Conservation (phyloP, 1,284 basidiomycete genomes). For the Exobasidium rhododendri region DNA sequence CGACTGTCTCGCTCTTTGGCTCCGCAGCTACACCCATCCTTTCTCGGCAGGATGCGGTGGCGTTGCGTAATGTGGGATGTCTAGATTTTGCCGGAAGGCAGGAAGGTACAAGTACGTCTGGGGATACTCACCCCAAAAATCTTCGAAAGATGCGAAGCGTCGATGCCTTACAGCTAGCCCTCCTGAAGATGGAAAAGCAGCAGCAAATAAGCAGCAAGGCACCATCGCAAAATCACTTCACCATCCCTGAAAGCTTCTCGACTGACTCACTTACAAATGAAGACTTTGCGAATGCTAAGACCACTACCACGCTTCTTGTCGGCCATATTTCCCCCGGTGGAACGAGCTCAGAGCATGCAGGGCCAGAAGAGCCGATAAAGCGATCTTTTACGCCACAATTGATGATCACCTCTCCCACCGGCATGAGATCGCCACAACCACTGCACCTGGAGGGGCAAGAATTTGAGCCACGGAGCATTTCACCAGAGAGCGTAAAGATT, state of each 20-base stretch:
- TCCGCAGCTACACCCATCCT: background rate
- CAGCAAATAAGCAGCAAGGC: background rate
- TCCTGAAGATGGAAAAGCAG: background rate
- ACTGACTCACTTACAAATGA: conserved; percentile 5
- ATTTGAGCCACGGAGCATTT: conserved; percentile 10
- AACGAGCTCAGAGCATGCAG: background rate
- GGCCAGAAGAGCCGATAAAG: background rate
- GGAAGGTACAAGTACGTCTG: background rate
- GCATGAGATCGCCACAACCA: background rate
- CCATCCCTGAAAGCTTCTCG: conserved; percentile 4
- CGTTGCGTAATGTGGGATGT: conserved; percentile 3
- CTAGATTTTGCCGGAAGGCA: conserved; percentile 6
- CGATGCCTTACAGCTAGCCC: conserved; percentile 3
- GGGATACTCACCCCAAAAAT: background rate
- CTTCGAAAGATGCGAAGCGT: conserved; percentile 12
- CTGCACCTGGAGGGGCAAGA: conserved; percentile 6
- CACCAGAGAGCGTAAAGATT: background rate
- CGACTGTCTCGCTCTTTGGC: background rate
- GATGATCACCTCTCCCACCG: conserved; percentile 10
- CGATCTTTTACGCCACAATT: background rate
- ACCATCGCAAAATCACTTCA: background rate
- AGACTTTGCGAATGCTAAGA: conserved; percentile 3
- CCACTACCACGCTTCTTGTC: background rate
- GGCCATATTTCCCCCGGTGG: background rate
- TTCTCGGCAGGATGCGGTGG: conserved; percentile 7